Evolutionary conservation across 192 early-diverging fungal species (phyloP).

Genomic region (Kappamyces sp.): DNA sequence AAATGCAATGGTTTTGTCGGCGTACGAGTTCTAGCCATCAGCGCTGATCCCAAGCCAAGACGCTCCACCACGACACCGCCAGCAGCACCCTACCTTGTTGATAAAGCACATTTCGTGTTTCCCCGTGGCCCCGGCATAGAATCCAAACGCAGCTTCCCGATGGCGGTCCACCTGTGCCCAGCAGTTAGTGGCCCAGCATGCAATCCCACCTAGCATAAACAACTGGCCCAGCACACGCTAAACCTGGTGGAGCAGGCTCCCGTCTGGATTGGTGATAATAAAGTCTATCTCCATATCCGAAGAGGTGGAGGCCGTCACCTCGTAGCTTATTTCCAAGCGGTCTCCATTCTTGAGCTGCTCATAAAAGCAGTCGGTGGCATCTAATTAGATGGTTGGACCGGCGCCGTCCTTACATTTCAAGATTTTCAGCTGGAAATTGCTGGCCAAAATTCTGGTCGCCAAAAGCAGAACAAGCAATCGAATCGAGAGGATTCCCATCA

Average conservation of each 20-base stretch:
- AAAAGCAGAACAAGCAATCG: too few relatives aligned
- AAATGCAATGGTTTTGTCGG: constrained; percentile 22
- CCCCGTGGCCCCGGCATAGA: constrained; percentile 46
- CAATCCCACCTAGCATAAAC: neutral
- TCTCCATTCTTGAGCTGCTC: constrained; percentile 55
- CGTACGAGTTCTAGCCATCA: constrained; percentile 30
- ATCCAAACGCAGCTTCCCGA: constrained; percentile 25
- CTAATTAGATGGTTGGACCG: too few relatives aligned
- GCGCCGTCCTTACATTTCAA: too few relatives aligned
- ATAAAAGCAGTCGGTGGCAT: constrained; percentile 53
- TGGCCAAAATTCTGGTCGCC: too few relatives aligned
- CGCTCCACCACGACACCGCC: constrained; percentile 53
- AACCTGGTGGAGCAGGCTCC: neutral
- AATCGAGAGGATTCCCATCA: too few relatives aligned
- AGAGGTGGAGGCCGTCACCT: constrained; percentile 65
- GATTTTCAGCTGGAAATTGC: neutral
- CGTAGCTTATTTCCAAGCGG: constrained; percentile 60
- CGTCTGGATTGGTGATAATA: constrained; percentile 35
- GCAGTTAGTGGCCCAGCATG: too few relatives aligned
- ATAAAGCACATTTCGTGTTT: constrained; percentile 71
- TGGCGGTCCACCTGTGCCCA: too few relatives aligned
- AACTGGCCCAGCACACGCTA: neutral
- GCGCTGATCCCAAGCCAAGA: constrained; percentile 51
- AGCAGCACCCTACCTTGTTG: constrained; percentile 63
- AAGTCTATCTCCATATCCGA: constrained; percentile 65